Evolutionary conservation across 2,329 filamentous ascomycete genomes (phyloP).

Genomic region (Teratosphaeria pseudoeucalypti): DNA sequence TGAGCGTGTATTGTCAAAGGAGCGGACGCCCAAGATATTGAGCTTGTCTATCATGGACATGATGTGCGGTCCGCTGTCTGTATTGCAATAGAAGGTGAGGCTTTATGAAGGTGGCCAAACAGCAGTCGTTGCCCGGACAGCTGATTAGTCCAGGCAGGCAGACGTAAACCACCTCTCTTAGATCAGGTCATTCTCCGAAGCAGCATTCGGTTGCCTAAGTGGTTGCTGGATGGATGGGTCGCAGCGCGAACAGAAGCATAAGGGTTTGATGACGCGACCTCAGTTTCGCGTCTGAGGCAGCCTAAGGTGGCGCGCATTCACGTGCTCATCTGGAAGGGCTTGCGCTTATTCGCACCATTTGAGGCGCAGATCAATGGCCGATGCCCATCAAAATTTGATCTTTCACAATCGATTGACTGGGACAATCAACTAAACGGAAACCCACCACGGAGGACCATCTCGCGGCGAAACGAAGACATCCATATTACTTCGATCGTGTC

Average conservation of each 20-base stretch:
- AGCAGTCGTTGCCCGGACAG: no score
- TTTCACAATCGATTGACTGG: no score
- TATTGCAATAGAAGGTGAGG: no score
- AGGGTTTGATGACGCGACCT: no score
- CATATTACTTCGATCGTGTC: background rate
- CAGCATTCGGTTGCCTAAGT: background rate
- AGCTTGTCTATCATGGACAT: conserved; percentile 74
- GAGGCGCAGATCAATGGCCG: background rate
- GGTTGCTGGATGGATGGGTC: background rate
- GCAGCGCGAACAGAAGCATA: background rate
- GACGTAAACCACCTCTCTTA: background rate
- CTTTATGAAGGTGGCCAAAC: no score
- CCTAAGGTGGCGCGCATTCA: background rate
- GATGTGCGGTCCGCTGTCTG: conserved; percentile 1
- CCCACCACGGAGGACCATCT: background rate
- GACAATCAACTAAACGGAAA: no score
- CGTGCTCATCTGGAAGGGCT: background rate
- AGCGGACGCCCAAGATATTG: conserved; percentile 74
- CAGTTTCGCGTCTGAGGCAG: no score
- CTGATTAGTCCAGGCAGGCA: background rate
- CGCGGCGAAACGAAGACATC: background rate
- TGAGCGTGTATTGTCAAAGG: conserved; percentile 64
- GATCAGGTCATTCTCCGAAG: background rate
- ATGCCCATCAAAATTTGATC: no score
- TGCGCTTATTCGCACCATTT: background rate